Evolutionary conservation across 2,329 filamentous ascomycete genomes (phyloP).

Genomic region (Cyphellophora europaea): DNA sequence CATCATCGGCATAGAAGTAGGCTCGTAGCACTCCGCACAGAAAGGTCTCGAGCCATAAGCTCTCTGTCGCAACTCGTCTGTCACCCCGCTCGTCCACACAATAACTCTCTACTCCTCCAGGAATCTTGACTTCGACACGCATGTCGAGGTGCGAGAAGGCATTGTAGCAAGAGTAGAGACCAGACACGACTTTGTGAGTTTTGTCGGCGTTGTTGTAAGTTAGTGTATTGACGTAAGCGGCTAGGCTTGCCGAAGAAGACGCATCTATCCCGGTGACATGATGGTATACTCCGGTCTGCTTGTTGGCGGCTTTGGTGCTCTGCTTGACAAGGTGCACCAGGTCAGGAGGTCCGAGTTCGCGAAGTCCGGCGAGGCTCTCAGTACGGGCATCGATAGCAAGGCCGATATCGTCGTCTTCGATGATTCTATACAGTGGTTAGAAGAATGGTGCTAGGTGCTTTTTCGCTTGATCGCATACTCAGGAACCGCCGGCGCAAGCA

Average conservation of each 20-base stretch:
- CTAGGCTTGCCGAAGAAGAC: conserved; percentile 91
- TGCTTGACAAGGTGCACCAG: conserved; percentile 88
- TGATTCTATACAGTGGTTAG: conserved; percentile 53
- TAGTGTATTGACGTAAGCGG: conserved; percentile 95
- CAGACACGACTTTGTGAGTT: conserved; percentile 82
- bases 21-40: conserved; percentile 88
- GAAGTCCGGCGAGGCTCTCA: conserved; percentile 72
- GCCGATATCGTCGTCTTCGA: conserved; percentile 80
- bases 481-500: conserved; percentile 67
- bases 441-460: conserved; percentile 4
- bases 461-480: conserved; percentile 47
- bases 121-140: conserved; percentile 96
- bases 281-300: conserved; percentile 83
- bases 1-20: conserved; percentile 94
- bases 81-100: conserved; percentile 95
- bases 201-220: conserved; percentile 83
- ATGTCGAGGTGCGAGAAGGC: conserved; percentile 96
- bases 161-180: conserved; percentile 98
- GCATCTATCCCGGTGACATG: conserved; percentile 97
- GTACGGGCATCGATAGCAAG: conserved; percentile 85
- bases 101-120: conserved; percentile 91
- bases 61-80: conserved; percentile 85
- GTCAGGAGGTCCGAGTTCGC: conserved; percentile 91
- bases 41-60: conserved; percentile 95
- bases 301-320: conserved; percentile 34